These are phyloP conservation scores for Chlorella sorokiniana DNA, from an alignment of 139 green algal genomes.

Conservation along the genomic window DNA sequence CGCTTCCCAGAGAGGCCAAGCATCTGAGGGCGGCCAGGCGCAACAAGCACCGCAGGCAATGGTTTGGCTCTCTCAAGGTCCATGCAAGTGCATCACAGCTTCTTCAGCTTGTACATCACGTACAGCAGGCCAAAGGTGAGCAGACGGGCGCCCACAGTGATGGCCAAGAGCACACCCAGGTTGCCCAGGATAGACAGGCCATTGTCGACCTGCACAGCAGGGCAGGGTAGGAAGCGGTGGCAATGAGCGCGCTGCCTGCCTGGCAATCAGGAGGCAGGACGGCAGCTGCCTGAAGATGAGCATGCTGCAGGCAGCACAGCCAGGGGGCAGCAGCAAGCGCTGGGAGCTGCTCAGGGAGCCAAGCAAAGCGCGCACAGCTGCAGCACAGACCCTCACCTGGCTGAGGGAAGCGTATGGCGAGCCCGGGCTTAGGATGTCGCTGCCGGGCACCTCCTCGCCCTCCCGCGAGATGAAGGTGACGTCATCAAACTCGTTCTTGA, in stretches of 20 bases:
- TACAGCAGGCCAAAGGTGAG: slow-evolving; percentile 9
- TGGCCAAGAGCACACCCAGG: slow-evolving; percentile 49
- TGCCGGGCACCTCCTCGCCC: slow-evolving; percentile 19
- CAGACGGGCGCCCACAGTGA: slow-evolving; percentile 37
- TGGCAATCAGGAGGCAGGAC: no score
- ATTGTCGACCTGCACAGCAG: slow-evolving; percentile 39
- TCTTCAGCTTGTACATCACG: not conserved
- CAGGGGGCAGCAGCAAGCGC: no score
- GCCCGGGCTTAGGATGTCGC: not conserved
- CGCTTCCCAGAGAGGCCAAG: no score
- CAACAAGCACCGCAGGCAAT: no score
- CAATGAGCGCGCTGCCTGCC: not conserved
- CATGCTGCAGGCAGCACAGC: not conserved
- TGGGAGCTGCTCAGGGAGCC: no score
- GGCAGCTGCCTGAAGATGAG: not conserved
- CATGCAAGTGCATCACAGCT: not conserved
- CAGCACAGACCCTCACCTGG: not conserved
- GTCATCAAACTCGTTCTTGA: slow-evolving; percentile 15
- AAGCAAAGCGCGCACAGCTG: not conserved
- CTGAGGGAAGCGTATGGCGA: not conserved
- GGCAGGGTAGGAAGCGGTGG: not conserved
- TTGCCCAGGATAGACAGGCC: slow-evolving; percentile 51
- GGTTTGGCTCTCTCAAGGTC: not conserved
- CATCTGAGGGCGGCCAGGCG: no score
- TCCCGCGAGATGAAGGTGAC: not conserved